Evolutionary conservation across 2,329 filamentous ascomycete genomes (phyloP).

Genomic region (Hymenoscyphus repandus): DNA sequence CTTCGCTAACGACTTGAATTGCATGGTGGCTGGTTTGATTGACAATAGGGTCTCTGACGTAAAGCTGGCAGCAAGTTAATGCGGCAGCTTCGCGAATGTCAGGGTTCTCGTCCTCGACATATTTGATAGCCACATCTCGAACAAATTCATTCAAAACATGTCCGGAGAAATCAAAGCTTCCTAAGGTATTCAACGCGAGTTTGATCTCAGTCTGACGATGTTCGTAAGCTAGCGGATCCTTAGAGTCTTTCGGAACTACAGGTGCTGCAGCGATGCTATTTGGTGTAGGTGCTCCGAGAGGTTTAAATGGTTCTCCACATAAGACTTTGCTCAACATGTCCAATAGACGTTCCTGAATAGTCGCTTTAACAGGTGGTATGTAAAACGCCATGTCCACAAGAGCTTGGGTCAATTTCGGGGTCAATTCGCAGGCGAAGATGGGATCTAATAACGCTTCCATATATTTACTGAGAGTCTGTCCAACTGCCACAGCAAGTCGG

Average conservation of each 20-base stretch:
- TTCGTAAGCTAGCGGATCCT: constrained; percentile 77
- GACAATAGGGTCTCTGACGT: constrained; percentile 93
- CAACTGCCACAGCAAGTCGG: constrained; percentile 89
- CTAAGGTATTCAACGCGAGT: constrained; percentile 86
- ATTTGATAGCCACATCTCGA: constrained; percentile 94
- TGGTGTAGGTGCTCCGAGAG: constrained; percentile 78
- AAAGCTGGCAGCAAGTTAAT: constrained; percentile 95
- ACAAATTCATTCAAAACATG: constrained; percentile 98
- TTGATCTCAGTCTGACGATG: constrained; percentile 82
- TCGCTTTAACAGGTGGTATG: constrained; percentile 87
- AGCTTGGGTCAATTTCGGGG: constrained; percentile 88
- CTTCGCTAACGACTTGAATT: constrained; percentile 93
- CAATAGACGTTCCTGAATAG: constrained; percentile 87
- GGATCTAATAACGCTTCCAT: constrained; percentile 94
- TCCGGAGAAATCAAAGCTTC: constrained; percentile 93
- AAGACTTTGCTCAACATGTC: constrained; percentile 94
- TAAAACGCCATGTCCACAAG: constrained; percentile 99
- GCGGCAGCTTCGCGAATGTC: constrained; percentile 92
- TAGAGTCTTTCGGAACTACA: constrained; percentile 79
- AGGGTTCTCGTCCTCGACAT: constrained; percentile 91
- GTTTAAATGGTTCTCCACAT: constrained; percentile 86
- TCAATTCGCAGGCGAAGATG: constrained; percentile 94
- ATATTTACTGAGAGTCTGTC: constrained; percentile 95
- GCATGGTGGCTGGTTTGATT: constrained; percentile 97
- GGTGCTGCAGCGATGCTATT: constrained; percentile 78